These are phyloP conservation scores for Dendrobium catenatum DNA, from an alignment of 106 monocot species.

Conservation along the genomic window DNA sequence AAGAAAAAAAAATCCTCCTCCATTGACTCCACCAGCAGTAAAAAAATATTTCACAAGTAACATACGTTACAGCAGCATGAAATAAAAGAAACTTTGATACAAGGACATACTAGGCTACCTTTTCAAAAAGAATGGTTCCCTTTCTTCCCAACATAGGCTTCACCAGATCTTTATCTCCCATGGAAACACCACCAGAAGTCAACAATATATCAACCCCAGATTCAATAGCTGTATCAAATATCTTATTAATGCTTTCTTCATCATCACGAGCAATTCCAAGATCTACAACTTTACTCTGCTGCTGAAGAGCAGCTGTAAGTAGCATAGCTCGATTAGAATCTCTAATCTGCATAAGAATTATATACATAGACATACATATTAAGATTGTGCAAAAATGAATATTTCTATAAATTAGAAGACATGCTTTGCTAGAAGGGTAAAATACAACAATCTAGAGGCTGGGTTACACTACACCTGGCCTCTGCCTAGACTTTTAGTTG, in stretches of 20 bases:
- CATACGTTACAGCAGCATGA: not conserved
- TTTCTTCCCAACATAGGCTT: slow-evolving; percentile 66
- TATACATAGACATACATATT: not conserved
- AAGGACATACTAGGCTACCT: slow-evolving; percentile 27
- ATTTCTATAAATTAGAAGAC: not conserved
- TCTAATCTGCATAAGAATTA: slow-evolving; percentile 58
- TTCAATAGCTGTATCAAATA: slow-evolving; percentile 39
- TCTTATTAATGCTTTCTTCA: slow-evolving; percentile 46
- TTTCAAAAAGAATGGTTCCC: slow-evolving; percentile 73
- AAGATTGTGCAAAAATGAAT: not conserved
- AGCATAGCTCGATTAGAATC: slow-evolving; percentile 94
- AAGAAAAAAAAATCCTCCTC: not conserved
- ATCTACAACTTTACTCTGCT: slow-evolving; percentile 78
- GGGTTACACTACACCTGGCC: slow-evolving; percentile 53
- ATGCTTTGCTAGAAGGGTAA: not conserved
- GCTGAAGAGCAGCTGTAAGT: slow-evolving; percentile 62
- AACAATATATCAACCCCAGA: slow-evolving; percentile 70
- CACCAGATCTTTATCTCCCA: slow-evolving; percentile 93
- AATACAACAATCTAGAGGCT: not conserved
- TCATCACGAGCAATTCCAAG: slow-evolving; percentile 71
- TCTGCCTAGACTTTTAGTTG: slow-evolving; percentile 42
- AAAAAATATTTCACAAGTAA: not conserved
- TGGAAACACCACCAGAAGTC: slow-evolving; percentile 92
- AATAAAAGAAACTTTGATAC: not conserved
- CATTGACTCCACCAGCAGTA: not conserved